Conservation (phyloP, 2,329 filamentous ascomycete species). For the Mycosphaerelloides madeirae region DNA sequence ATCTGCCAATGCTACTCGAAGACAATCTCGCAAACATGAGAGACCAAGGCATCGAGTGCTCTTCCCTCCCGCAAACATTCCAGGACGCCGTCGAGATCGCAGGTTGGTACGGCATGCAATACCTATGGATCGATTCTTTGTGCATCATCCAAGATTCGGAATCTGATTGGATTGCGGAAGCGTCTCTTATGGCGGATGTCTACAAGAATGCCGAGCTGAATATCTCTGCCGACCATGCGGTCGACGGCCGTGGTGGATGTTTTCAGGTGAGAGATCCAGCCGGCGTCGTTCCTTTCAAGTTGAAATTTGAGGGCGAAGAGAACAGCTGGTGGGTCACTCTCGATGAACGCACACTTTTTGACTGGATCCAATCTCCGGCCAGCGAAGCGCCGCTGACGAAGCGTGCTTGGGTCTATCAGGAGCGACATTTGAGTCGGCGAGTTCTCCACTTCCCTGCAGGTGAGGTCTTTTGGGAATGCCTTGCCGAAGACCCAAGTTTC, state of each 20-base stretch:
- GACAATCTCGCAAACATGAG: neutral
- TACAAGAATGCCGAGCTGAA: constrained; percentile 3
- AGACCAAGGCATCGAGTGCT: neutral
- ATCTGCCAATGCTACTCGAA: neutral
- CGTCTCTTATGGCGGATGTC: neutral
- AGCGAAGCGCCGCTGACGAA: neutral
- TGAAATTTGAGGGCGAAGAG: neutral
- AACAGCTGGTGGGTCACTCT: neutral
- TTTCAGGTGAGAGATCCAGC: neutral
- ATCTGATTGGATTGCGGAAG: constrained; percentile 4
- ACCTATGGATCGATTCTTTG: constrained; percentile 11
- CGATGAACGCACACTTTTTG: neutral
- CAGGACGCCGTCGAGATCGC: constrained; percentile 4
- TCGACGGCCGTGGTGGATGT: neutral
- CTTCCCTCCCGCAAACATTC: neutral
- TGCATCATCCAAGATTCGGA: constrained; percentile 11
- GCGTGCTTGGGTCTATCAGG: constrained; percentile 2
- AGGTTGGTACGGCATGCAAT: neutral
- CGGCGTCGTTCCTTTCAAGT: neutral
- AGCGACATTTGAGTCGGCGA: neutral
- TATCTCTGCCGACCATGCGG: neutral
- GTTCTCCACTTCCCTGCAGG: neutral
- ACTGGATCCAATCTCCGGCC: neutral
- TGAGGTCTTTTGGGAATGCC: constrained; percentile 3
- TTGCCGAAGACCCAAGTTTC: no score